Base-by-base conservation (phyloP, 768 basidiomycete genomes). In the Lactarius vividus region DNA sequence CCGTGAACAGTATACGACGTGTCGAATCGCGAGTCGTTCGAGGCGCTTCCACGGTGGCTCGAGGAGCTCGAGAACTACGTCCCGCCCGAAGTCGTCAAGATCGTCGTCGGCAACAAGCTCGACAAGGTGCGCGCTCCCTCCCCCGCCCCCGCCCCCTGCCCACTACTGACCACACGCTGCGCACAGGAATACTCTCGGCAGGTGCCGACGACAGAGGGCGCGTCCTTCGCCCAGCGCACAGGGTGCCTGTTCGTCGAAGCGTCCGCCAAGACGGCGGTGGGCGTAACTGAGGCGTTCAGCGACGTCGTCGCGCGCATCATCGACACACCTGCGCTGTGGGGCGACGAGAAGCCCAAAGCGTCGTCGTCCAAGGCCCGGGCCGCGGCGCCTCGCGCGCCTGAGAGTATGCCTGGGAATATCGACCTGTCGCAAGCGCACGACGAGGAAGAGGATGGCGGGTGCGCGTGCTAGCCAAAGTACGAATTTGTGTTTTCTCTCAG, bases 51-150 rank as follows among this genome's bases (percentile, higher is more conserved):
- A 18, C 83, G 88, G 65, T 99, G 97, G 97, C 89, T 85, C 74
- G 85, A 85, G 59, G 96, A 98, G 74, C 86, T 98, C 7, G 95
- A 98, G 73, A 96, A 92, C 13, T 98, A 97, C 74, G 92, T 96
- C 61, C 87, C 87, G 1, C 80, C 82, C 23, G 88, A 88, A 1
- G 92, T 97, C 26, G 91, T 94, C 56, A 94, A 95, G 84, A 94
- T 98, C 72, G 84, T 99, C 26, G 95, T 99, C 2, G 96, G 92
- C 35, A 91, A 91, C 78, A 99, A 98, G 78, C 80, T 96, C 20
- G 95, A 98, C 81, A 96, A 96, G 83, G 91, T 86, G 40, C 42
- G 74, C 68, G 40, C 11, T 18, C 11, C 26, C 8, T n/a, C 35
- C 7, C 33, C n/a, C n/a, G n/a, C n/a, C n/a, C 31, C 31, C 9